Base-by-base conservation (phyloP, 2,329 filamentous ascomycete genomes). In the Lizonia empirigonia region DNA sequence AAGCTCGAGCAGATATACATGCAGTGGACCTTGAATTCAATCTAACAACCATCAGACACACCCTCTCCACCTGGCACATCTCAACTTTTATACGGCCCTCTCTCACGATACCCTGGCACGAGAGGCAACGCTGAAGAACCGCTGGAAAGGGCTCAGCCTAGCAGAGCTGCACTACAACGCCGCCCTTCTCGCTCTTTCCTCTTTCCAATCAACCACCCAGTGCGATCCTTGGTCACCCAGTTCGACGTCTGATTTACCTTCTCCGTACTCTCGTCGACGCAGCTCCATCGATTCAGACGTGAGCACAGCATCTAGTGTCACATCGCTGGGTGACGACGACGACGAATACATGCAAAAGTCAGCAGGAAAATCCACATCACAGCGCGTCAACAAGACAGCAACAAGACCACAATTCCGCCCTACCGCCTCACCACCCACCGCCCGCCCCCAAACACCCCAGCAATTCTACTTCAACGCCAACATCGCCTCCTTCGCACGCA, bases 31-130 rank as follows among this genome's bases (percentile, higher is more conserved):
- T 2, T 18, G 8, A 24, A 9, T 16, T 13, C 4, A 24, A 1
- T 6, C 33, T 52, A 47, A 52, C 38, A 34, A 18, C 2, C 0
- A 15, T 13, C 37, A 74, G 72, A 59, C 64, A 18, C 69, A 74
- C 54, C 68, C 69, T n/a, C 42, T 74, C 6, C 63, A 72, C 46
- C 46, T 56, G 1, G 63, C 69, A 7, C 72, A 68, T 42, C 59
- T 75, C 7, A 65, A 71, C 56, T 74, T 74, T 59, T 74, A 74
- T 51, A 62, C 67, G 4, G 73, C 70, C 3, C 53, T 74, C 9
- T 69, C 69, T 7, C 68, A 75, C 49, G 72, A 75, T 50, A 64
- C 67, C 3, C 55, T 73, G 20, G 72, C 70, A 4, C 64, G 72
- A 15, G 65, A 69, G 59, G 68, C 71, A 19, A 65, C 65, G 4